Percentiles rank a stretch among this genome's conserved stretches.
Conservation (phyloP, 1,139 yeast species). For the Blastobotrys apis region DNA sequence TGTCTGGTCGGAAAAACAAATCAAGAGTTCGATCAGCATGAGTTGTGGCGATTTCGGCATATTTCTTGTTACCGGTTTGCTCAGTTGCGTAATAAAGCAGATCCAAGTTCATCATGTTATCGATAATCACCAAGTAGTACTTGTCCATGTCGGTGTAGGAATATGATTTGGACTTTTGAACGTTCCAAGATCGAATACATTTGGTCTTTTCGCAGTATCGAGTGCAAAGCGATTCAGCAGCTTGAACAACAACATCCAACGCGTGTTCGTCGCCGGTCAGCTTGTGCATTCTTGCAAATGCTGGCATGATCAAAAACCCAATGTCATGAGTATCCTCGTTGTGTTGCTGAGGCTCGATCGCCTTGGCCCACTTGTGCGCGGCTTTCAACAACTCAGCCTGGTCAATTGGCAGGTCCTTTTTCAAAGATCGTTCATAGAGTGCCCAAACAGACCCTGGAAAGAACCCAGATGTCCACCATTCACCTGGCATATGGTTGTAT, state of each 20-base stretch:
- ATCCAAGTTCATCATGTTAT: conserved; percentile 36
- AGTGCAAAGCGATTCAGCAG: conserved; percentile 31
- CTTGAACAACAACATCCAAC: conserved; percentile 23
- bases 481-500: conserved; percentile 2
- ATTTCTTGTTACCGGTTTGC: conserved; percentile 29
- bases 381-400: background rate
- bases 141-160: conserved; percentile 20
- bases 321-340: conserved; percentile 33
- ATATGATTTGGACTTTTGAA: conserved; percentile 21
- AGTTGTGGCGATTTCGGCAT: conserved; percentile 30
- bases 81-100: conserved; percentile 31
- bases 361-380: conserved; percentile 27
- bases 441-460: conserved; percentile 32
- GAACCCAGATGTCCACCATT: conserved; percentile 32
- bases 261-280: conserved; percentile 22
- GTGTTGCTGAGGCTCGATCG: conserved; percentile 23
- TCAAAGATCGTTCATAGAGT: conserved; percentile 26
- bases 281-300: conserved; percentile 29
- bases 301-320: conserved; percentile 31
- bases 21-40: conserved; percentile 34
- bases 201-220: conserved; percentile 29
- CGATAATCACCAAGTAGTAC: conserved; percentile 34
- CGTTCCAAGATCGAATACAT: conserved; percentile 32
- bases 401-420: background rate
- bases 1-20: conserved; percentile 26